Evolutionary conservation across 2,329 filamentous ascomycete genomes (phyloP).

Genomic region (Cercospora brassicicola): DNA sequence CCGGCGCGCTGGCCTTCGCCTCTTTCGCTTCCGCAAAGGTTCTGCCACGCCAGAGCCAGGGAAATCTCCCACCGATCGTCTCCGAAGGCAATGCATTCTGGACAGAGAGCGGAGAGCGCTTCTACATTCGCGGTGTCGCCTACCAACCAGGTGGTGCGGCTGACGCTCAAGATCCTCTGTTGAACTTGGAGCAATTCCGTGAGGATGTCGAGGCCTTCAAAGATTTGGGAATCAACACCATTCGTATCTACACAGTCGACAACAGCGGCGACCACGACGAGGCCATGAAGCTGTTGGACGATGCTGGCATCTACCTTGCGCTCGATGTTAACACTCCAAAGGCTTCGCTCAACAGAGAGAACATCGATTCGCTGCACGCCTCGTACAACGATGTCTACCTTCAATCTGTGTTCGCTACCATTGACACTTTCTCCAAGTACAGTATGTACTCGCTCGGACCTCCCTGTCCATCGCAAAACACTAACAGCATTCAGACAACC

Average conservation of each 20-base stretch:
- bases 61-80: conserved; percentile 28
- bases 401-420: conserved; percentile 80
- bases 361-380: conserved; percentile 53
- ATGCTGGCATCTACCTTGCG: conserved; percentile 87
- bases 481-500: conserved; percentile 59
- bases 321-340: conserved; percentile 85
- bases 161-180: conserved; percentile 69
- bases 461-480: not conserved
- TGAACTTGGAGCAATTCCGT: conserved; percentile 66
- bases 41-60: conserved; percentile 21
- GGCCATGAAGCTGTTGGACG: conserved; percentile 77
- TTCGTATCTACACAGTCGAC: conserved; percentile 92
- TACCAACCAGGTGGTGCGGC: conserved; percentile 58
- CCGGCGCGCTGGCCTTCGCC: conserved; percentile 26
- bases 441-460: conserved; percentile 49
- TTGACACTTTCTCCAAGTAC: conserved; percentile 81
- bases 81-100: conserved; percentile 50
- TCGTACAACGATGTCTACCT: conserved; percentile 89
- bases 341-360: conserved; percentile 79
- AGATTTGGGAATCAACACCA: conserved; percentile 81
- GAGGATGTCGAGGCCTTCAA: conserved; percentile 80
- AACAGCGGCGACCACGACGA: conserved; percentile 77
- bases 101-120: conserved; percentile 59
- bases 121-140: conserved; percentile 63
- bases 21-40: conserved; percentile 21